These are phyloP conservation scores for Hygrocybe coccinea DNA, from an alignment of 768 basidiomycete genomes.

Conservation along the genomic window DNA sequence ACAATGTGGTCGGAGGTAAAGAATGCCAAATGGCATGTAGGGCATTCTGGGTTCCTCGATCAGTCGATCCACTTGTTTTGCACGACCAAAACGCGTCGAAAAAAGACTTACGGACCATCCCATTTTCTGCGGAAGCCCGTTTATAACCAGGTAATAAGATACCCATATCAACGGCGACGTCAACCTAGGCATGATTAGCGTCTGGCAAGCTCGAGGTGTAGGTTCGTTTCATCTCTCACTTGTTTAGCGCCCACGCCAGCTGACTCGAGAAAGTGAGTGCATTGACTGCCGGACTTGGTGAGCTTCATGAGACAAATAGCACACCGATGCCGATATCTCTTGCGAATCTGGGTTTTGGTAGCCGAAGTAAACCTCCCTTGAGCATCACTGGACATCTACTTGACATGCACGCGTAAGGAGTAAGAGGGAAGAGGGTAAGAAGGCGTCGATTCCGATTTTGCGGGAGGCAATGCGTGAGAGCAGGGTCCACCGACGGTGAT, in stretches of 20 bases:
- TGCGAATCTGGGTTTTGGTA: conserved; percentile 1
- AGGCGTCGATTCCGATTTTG: no score
- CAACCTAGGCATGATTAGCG: conserved; percentile 4
- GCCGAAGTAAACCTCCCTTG: conserved; percentile 4
- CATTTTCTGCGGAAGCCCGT: conserved; percentile 4
- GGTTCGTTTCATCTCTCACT: not conserved
- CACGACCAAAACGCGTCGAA: not conserved
- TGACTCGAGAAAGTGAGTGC: conserved; percentile 2
- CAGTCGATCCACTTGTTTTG: conserved; percentile 1
- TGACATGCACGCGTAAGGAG: no score
- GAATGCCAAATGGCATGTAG: conserved; percentile 9
- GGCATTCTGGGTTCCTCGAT: conserved; percentile 6
- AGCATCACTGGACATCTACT: conserved; percentile 1
- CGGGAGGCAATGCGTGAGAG: no score
- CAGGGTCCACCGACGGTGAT: no score
- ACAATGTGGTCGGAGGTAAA: conserved; percentile 10
- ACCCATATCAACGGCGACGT: conserved; percentile 2
- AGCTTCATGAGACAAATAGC: conserved; percentile 1
- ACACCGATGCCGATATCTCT: conserved; percentile 1
- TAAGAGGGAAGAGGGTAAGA: no score
- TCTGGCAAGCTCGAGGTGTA: not conserved
- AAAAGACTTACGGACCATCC: conserved; percentile 9
- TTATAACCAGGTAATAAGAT: conserved; percentile 2
- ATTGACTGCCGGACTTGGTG: not conserved
- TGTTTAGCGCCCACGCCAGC: not conserved